These are phyloP conservation scores for Penicillium hesseltinei DNA, from an alignment of 2,329 filamentous ascomycete species.

Conservation along the genomic window DNA sequence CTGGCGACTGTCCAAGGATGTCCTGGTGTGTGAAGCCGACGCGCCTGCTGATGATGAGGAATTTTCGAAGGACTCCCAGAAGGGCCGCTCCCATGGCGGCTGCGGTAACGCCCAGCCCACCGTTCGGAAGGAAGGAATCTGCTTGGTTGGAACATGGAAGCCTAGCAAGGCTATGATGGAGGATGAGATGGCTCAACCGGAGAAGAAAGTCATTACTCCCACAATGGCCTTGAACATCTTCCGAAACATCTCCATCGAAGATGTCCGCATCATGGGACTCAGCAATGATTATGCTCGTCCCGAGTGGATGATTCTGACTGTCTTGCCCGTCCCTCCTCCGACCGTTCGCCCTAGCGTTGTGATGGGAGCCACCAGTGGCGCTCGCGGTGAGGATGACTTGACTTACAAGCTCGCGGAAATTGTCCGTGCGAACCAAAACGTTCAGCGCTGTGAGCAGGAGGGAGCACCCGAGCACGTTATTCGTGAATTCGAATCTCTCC, in stretches of 20 bases:
- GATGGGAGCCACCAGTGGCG: slow-evolving; percentile 87
- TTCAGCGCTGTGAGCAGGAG: slow-evolving; percentile 84
- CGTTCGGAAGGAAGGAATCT: slow-evolving; percentile 82
- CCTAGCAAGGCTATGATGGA: slow-evolving; percentile 71
- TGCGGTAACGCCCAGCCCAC: slow-evolving; percentile 90
- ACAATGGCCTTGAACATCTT: slow-evolving; percentile 84
- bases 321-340: slow-evolving; percentile 90
- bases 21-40: slow-evolving; percentile 79
- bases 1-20: slow-evolving; percentile 88
- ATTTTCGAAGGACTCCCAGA: slow-evolving; percentile 63
- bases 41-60: slow-evolving; percentile 65
- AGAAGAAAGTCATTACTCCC: slow-evolving; percentile 79
- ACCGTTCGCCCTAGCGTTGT: slow-evolving; percentile 96
- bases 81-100: slow-evolving; percentile 69
- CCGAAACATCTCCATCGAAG: slow-evolving; percentile 75
- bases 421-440: slow-evolving; percentile 93
- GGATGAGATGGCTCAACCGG: slow-evolving; percentile 61
- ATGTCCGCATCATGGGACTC: slow-evolving; percentile 82
- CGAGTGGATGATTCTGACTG: slow-evolving; percentile 97
- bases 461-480: slow-evolving; percentile 90
- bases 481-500: slow-evolving; percentile 81
- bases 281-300: slow-evolving; percentile 94
- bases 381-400: slow-evolving; percentile 96
- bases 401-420: slow-evolving; percentile 99
- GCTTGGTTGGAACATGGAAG: slow-evolving; percentile 75